Percentiles rank a stretch among this genome's conserved stretches.
Evolutionary conservation across 2,329 filamentous ascomycete species (phyloP).

Genomic region (Coleophoma crateriformis): DNA sequence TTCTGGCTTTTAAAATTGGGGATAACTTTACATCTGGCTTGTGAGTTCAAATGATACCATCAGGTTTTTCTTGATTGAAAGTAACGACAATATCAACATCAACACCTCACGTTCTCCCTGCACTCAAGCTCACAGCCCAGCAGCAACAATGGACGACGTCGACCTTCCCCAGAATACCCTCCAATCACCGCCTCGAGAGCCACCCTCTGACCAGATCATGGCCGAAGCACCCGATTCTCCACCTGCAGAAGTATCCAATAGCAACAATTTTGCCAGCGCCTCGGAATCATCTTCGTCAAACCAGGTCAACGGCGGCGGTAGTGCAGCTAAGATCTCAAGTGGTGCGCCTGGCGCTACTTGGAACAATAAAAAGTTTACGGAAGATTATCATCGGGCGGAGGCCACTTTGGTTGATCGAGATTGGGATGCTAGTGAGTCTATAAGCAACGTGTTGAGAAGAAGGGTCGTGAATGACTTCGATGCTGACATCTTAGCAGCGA

Average conservation of each 20-base stretch:
- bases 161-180: background rate
- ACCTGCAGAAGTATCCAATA: background rate
- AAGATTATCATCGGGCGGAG: conserved; percentile 45
- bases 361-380: conserved; percentile 49
- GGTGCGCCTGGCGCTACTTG: conserved; percentile 42
- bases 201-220: conserved; percentile 10
- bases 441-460: background rate
- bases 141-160: background rate
- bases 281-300: background rate
- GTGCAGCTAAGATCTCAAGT: conserved; percentile 16
- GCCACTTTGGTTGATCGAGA: conserved; percentile 44
- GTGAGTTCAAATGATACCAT: no score
- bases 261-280: background rate
- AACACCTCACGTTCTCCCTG: no score
- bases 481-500: conserved; percentile 23
- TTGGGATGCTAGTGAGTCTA: conserved; percentile 38
- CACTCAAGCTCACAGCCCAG: no score
- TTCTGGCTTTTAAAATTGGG: no score
- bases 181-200: background rate
- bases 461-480: background rate
- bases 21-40: no score
- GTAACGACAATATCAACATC: no score
- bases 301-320: conserved; percentile 4
- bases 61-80: no score
- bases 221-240: conserved; percentile 19